Evolutionary conservation across 306 rosid genomes (phyloP), one percentile per base, ranked within the genome.

Genomic region (Sicyos edulis): DNA sequence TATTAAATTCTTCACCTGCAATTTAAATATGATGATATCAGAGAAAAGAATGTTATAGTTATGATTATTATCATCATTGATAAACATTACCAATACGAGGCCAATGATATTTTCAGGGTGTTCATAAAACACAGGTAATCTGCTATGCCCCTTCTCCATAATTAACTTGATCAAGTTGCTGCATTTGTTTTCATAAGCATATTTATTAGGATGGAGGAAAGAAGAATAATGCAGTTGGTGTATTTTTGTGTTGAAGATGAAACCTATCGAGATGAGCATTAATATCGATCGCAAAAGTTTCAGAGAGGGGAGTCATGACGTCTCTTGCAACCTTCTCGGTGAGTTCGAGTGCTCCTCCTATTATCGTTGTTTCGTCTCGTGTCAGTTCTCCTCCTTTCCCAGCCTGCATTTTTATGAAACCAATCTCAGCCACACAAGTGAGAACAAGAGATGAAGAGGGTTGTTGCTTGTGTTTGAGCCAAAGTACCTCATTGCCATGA

Each of bases 311-410:
- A 78, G 88, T 90, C 96, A 90, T 90, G 51, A 89, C 89, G 68
- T 82, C 86, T 32, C 82, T 68, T 3, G 90, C 95, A 62, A 79
- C 84, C 67, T 90, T 90, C 79, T 86, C 90, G 10, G 80, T 5
- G 22, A 90, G 95, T 78, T 86, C 90, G 73, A 90, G 90, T 4
- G 96, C 96, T 79, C 96, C 96, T 64, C 86, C 83, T 75, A 90
- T 90, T 78, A 90, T 88, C 37, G 87, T 85, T 45, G 95, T 90
- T 87, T 90, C 96, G 56, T 86, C 83, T 42, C 78, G 96, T 4
- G 96, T 80, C 75, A 90, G 61, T 75, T 90, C 96, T 24, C 96
- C 95, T 47, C 96, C 96, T 83, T 88, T 90, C 69, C 96, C 96
- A 77, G 96, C 96, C 96, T 90, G 59, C 45, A 68, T 3, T 71